Evolutionary conservation across 2,329 filamentous ascomycete species (phyloP).

Genomic region (Verticillium tricorpus): DNA sequence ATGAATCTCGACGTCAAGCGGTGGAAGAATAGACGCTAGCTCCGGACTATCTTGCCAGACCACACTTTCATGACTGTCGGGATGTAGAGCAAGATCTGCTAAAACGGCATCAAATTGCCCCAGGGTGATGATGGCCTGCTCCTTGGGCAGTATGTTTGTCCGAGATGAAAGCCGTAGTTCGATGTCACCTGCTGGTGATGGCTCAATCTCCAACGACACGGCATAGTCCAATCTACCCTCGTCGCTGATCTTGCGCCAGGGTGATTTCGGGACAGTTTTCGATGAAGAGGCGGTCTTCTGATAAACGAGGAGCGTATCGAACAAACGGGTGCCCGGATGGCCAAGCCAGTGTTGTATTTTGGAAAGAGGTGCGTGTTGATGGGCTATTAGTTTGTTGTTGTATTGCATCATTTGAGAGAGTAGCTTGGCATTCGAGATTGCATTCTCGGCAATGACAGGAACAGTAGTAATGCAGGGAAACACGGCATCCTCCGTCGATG

Average conservation of each 20-base stretch:
- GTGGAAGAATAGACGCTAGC: constrained; percentile 62
- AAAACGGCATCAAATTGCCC: constrained; percentile 68
- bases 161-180: constrained; percentile 63
- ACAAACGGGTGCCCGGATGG: constrained; percentile 59
- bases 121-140: constrained; percentile 65
- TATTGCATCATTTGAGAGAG: constrained; percentile 60
- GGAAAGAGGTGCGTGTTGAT: constrained; percentile 68
- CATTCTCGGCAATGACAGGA: constrained; percentile 61
- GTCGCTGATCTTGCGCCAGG: constrained; percentile 62
- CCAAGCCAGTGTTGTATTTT: constrained; percentile 71
- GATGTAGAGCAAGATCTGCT: constrained; percentile 49
- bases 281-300: constrained; percentile 41
- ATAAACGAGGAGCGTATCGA: constrained; percentile 83
- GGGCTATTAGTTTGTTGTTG: constrained; percentile 59
- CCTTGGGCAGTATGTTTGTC: constrained; percentile 57
- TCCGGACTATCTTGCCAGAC: constrained; percentile 24
- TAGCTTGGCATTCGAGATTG: constrained; percentile 49
- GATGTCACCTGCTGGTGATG: constrained; percentile 41
- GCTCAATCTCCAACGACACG: constrained; percentile 75
- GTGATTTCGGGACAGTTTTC: background rate
- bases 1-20: constrained; percentile 52
- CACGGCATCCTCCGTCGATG: constrained; percentile 52
- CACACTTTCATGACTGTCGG: constrained; percentile 34
- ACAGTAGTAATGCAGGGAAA: constrained; percentile 83
- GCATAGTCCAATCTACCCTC: constrained; percentile 70